Percentiles rank a stretch among this genome's conserved stretches.
phyloP scores from a whole-genome alignment of 2,329 filamentous ascomycete genomes.

The Lasiodiplodia hormozganensis region DNA sequence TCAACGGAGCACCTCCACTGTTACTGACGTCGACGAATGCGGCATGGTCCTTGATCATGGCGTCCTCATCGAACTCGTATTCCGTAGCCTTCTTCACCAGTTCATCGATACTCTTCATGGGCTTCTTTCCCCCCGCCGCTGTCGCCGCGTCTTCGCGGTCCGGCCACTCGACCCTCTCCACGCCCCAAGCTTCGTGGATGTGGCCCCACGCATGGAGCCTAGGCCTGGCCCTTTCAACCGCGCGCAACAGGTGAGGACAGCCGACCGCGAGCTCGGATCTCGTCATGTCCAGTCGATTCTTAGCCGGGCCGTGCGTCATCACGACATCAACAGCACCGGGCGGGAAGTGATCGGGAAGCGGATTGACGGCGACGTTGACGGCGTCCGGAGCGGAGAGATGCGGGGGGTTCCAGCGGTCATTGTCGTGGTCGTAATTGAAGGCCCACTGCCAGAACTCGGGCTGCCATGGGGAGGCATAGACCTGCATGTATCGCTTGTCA shows the following conservation, averaged over 20 bases:
- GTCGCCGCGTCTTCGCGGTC: conserved; percentile 31
- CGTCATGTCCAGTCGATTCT: conserved; percentile 56
- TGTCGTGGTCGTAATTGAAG: conserved; percentile 59
- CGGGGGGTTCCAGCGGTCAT: conserved; percentile 61
- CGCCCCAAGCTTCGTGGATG: conserved; percentile 62
- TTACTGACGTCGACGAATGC: conserved; percentile 43
- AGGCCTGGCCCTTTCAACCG: conserved; percentile 59
- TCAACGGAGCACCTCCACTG: conserved; percentile 40
- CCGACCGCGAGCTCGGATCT: conserved; percentile 53
- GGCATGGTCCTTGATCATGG: conserved; percentile 36
- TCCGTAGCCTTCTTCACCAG: conserved; percentile 19
- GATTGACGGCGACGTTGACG: conserved; percentile 22
- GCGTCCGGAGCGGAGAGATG: conserved; percentile 38
- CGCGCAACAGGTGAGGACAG: conserved; percentile 61
- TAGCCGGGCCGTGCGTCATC: conserved; percentile 67
- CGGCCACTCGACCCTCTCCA: conserved; percentile 48
- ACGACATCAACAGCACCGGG: conserved; percentile 60
- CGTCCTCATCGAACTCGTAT: conserved; percentile 33
- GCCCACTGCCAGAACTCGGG: conserved; percentile 65
- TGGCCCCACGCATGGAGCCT: conserved; percentile 68
- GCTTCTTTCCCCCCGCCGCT: background rate
- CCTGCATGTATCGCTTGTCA: conserved; percentile 31
- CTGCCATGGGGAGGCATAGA: conserved; percentile 63
- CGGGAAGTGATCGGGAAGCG: conserved; percentile 46
- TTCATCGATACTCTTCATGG: background rate